Evolutionary conservation across 1,284 basidiomycete genomes (phyloP).

Genomic region (Microbotryum saponariae): DNA sequence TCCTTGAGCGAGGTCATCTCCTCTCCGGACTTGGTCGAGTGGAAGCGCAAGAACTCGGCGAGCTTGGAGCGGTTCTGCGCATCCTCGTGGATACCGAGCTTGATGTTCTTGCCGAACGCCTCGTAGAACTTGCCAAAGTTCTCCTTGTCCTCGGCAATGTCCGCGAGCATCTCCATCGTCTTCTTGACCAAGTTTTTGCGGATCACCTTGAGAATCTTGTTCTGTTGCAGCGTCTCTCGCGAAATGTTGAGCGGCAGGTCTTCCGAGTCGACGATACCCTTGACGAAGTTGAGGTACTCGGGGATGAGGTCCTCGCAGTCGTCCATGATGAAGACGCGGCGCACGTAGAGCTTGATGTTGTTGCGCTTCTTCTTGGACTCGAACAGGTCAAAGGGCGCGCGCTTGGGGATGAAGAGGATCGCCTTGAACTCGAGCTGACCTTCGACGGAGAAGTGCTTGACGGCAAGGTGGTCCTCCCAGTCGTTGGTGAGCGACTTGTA

Average conservation of each 20-base stretch:
- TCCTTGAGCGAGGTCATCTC: constrained; percentile 94
- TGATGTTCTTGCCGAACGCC: constrained; percentile 64
- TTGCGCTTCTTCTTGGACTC: constrained; percentile 99
- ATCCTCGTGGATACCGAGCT: constrained; percentile 99
- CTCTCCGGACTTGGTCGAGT: constrained; percentile 88
- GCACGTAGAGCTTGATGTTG: constrained; percentile 99
- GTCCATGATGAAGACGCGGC: constrained; percentile 99
- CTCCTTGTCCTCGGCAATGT: constrained; percentile 99
- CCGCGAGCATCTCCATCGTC: constrained; percentile 86
- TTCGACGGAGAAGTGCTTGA: constrained; percentile 99
- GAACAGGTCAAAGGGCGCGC: constrained; percentile 97
- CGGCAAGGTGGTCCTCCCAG: constrained; percentile 98
- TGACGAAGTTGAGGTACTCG: constrained; percentile 99
- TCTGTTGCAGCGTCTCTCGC: constrained; percentile 98
- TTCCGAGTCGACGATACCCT: constrained; percentile 98
- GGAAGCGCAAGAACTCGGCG: constrained; percentile 98
- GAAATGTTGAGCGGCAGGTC: constrained; percentile 99
- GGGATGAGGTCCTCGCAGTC: constrained; percentile 99
- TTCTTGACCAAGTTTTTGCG: constrained; percentile 86
- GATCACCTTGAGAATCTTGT: constrained; percentile 99
- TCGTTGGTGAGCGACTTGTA: constrained; percentile 99
- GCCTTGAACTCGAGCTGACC: constrained; percentile 99
- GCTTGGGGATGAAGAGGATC: constrained; percentile 93
- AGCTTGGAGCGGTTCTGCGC: constrained; percentile 98
- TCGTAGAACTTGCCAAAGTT: constrained; percentile 54